Percentiles rank a stretch among this genome's conserved stretches.
These are phyloP conservation scores for Neurospora sp. DNA, from an alignment of 2,329 filamentous ascomycete genomes.

Conservation along the genomic window DNA sequence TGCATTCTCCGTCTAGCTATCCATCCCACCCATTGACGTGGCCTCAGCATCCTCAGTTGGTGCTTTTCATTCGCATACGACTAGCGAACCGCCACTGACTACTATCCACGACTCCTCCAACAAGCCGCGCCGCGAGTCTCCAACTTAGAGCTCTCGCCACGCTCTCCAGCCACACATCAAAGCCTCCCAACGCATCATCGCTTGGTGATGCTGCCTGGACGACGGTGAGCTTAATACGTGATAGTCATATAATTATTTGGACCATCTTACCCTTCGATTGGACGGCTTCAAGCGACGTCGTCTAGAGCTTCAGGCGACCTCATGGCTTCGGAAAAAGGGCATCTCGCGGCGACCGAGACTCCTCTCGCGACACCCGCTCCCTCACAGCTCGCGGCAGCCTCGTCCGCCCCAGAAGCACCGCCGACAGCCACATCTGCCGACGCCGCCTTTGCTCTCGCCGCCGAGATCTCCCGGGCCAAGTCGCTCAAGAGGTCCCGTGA, in stretches of 20 bases:
- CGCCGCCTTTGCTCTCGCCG: constrained; percentile 28
- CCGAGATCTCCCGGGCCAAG: constrained; percentile 27
- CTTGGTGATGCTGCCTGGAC: constrained; percentile 17
- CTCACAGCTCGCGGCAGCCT: constrained; percentile 23
- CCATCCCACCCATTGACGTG: background rate
- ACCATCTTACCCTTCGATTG: constrained; percentile 6
- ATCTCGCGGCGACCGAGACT: constrained; percentile 39
- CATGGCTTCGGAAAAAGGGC: constrained; percentile 46
- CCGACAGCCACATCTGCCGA: constrained; percentile 26
- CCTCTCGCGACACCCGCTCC: constrained; percentile 29
- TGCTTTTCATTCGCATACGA: background rate
- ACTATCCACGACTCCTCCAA: background rate
- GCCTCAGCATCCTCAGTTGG: background rate
- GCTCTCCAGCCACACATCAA: constrained; percentile 26
- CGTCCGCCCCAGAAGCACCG: constrained; percentile 23
- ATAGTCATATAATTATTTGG: background rate
- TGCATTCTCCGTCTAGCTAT: background rate
- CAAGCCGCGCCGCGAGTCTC: background rate
- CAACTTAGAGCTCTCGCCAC: constrained; percentile 23
- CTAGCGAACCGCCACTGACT: background rate
- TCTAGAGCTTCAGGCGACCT: constrained; percentile 10
- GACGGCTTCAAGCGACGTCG: constrained; percentile 7
- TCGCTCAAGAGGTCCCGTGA: constrained; percentile 39
- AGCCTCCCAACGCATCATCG: constrained; percentile 13
- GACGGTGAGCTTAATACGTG: constrained; percentile 13